phyloP scores from a whole-genome alignment of 148 eudicot genomes.

The Nepenthes mirabilis region DNA sequence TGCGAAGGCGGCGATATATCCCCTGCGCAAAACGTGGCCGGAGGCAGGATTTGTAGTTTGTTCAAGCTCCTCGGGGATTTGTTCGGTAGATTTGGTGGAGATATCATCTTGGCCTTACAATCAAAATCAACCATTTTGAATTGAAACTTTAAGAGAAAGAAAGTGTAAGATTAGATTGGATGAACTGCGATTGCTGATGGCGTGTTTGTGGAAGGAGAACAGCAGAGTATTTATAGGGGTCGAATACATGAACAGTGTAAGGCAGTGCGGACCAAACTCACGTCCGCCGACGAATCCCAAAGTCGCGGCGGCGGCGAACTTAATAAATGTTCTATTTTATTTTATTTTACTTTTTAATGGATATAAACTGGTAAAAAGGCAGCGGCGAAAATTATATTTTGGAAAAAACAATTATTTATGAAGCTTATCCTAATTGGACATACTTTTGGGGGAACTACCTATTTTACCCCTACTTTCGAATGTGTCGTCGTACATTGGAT shows the following conservation, averaged over 20 bases:
- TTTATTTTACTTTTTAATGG: too few relatives aligned
- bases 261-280: neutral
- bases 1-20: conserved; percentile 45
- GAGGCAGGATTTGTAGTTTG: conserved; percentile 23
- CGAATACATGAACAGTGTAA: neutral
- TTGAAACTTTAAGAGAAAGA: neutral
- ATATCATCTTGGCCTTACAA: conserved; percentile 1
- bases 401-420: too few relatives aligned
- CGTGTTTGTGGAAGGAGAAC: neutral
- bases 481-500: too few relatives aligned
- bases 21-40: conserved; percentile 3
- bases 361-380: too few relatives aligned
- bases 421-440: too few relatives aligned
- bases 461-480: too few relatives aligned
- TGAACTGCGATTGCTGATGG: neutral
- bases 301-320: neutral
- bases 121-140: neutral
- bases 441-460: too few relatives aligned
- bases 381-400: too few relatives aligned
- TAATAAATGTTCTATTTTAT: too few relatives aligned
- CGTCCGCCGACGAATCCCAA: neutral
- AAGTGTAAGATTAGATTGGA: neutral
- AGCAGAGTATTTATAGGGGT: neutral
- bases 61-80: neutral
- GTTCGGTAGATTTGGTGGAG: neutral